Evolutionary conservation across 2,329 filamentous ascomycete species (phyloP).

Genomic region (Graphium sp.): DNA sequence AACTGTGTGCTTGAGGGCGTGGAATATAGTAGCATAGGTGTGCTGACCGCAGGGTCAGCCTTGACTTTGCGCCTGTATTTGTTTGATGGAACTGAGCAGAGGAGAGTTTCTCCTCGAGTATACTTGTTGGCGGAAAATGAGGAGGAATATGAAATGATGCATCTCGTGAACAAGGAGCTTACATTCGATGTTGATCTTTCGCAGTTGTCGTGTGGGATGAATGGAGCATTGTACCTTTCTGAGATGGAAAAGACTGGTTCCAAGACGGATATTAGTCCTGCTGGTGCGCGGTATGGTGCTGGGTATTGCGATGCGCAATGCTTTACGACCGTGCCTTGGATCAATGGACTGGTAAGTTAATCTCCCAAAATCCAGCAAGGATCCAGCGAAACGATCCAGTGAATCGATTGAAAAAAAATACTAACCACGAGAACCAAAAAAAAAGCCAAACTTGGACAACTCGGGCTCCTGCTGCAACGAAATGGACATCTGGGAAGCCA

Average conservation of each 20-base stretch:
- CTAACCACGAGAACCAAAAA: slow-evolving; percentile 12
- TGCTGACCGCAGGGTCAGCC: slow-evolving; percentile 9
- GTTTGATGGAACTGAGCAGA: slow-evolving; percentile 2
- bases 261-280: slow-evolving; percentile 31
- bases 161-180: slow-evolving; percentile 43
- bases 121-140: slow-evolving; percentile 40
- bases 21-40: slow-evolving; percentile 36
- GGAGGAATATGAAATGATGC: slow-evolving; percentile 40
- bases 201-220: slow-evolving; percentile 47
- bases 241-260: slow-evolving; percentile 42
- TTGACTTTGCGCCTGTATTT: slow-evolving; percentile 3
- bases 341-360: slow-evolving; percentile 25
- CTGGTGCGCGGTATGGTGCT: slow-evolving; percentile 41
- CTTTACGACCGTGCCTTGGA: slow-evolving; percentile 26
- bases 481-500: slow-evolving; percentile 39
- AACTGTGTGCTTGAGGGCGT: slow-evolving; percentile 37
- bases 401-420: too few relatives aligned
- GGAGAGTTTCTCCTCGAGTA: slow-evolving; percentile 21
- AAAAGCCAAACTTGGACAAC: slow-evolving; percentile 18
- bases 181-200: slow-evolving; percentile 51
- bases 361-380: neutral
- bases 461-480: slow-evolving; percentile 34
- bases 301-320: slow-evolving; percentile 50
- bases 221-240: slow-evolving; percentile 48
- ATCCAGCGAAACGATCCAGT: too few relatives aligned